Evolutionary conservation across 768 basidiomycete species (phyloP).

Genomic region (Tricholoma sp.): DNA sequence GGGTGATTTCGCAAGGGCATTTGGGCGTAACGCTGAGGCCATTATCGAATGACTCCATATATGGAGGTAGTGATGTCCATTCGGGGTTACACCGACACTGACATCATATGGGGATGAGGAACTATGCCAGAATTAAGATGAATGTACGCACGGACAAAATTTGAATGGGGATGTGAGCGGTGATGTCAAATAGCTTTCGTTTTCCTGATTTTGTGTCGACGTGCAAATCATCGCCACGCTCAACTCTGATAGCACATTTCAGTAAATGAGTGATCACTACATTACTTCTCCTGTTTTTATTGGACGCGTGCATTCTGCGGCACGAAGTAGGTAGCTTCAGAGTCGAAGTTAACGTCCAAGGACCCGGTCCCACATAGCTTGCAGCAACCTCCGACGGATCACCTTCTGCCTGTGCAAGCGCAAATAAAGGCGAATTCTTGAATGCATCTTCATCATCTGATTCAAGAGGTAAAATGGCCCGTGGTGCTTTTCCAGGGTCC

Average conservation of each 20-base stretch:
- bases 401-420: constrained; percentile 41
- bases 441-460: constrained; percentile 64
- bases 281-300: constrained; percentile 71
- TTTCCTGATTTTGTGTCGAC: constrained; percentile 63
- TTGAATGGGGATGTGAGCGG: constrained; percentile 79
- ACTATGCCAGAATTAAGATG: background rate
- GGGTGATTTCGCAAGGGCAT: constrained; percentile 42
- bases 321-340: constrained; percentile 68
- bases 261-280: constrained; percentile 72
- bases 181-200: constrained; percentile 82
- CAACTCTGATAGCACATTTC: constrained; percentile 79
- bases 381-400: constrained; percentile 56
- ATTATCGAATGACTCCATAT: constrained; percentile 47
- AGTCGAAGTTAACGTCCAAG: constrained; percentile 76
- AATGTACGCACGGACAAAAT: constrained; percentile 70
- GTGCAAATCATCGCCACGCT: constrained; percentile 67
- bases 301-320: constrained; percentile 64
- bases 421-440: constrained; percentile 60
- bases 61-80: constrained; percentile 75
- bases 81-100: constrained; percentile 82
- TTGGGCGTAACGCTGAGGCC: constrained; percentile 25
- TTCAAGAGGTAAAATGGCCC: constrained; percentile 73
- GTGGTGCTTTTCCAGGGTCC: constrained; percentile 44
- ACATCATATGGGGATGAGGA: background rate
- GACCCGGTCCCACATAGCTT: constrained; percentile 70